A percentile compares a stretch with the other conserved stretches of the same genome.
phyloP scores from a whole-genome alignment of 2,329 filamentous ascomycete genomes.

The Verticillium klebahnii region DNA sequence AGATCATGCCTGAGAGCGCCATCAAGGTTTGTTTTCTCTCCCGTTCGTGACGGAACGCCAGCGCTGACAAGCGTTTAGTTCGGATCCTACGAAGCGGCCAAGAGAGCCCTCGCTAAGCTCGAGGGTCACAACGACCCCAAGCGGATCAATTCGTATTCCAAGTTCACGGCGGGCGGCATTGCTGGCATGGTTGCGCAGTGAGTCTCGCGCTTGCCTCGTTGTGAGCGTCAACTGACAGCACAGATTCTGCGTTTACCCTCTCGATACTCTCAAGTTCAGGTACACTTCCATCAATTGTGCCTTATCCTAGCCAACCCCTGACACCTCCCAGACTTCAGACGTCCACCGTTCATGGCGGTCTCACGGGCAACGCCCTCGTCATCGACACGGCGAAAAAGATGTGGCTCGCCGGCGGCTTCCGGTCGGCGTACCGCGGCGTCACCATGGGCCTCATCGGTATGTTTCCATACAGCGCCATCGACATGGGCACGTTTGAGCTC shows the following conservation, averaged over 20 bases:
- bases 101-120: constrained; percentile 76
- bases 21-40: constrained; percentile 62
- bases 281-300: constrained; percentile 14
- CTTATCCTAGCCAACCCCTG: constrained; percentile 9
- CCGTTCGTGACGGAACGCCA: neutral
- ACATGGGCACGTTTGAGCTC: constrained; percentile 92
- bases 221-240: neutral
- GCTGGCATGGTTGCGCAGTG: constrained; percentile 93
- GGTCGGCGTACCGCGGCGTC: constrained; percentile 83
- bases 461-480: constrained; percentile 96
- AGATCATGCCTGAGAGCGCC: constrained; percentile 97
- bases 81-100: constrained; percentile 93
- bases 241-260: constrained; percentile 87
- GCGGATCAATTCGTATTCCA: constrained; percentile 75
- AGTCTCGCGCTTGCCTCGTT: constrained; percentile 25
- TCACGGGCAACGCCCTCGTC: constrained; percentile 79
- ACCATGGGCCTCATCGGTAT: constrained; percentile 93
- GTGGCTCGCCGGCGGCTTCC: constrained; percentile 69
- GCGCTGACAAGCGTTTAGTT: constrained; percentile 48
- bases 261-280: constrained; percentile 76
- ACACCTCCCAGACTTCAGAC: constrained; percentile 75
- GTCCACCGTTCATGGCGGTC: constrained; percentile 81
- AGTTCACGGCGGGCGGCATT: constrained; percentile 85
- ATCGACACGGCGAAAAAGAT: constrained; percentile 81
- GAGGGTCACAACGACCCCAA: constrained; percentile 85